Percentiles rank a stretch among this genome's conserved stretches.
Evolutionary conservation across 2,329 filamentous ascomycete species (phyloP).

Genomic region (Xylariaceae sp.): DNA sequence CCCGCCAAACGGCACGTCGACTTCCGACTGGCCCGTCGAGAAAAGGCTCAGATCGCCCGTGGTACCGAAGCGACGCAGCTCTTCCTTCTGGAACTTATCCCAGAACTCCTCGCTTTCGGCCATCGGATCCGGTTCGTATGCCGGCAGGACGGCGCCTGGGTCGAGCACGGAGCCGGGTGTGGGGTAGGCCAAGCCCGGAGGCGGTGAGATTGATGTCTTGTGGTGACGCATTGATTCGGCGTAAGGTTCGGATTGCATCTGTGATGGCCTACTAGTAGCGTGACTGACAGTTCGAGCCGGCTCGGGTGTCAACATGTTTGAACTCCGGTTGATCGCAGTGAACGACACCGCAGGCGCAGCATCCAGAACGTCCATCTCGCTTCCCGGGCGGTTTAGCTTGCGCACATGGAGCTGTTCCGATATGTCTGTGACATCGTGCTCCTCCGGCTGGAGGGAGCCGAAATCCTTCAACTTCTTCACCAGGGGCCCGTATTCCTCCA

Average conservation of each 20-base stretch:
- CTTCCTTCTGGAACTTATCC: conserved; percentile 22
- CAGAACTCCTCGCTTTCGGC: conserved; percentile 20
- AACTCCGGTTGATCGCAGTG: conserved; percentile 36
- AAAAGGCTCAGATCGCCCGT: conserved; percentile 28
- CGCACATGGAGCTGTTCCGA: conserved; percentile 30
- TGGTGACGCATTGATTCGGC: conserved; percentile 23
- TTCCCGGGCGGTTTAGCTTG: conserved; percentile 31
- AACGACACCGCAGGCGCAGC: conserved; percentile 34
- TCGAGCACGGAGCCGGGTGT: conserved; percentile 20
- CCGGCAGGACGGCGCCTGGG: conserved; percentile 13
- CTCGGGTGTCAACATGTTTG: conserved; percentile 17
- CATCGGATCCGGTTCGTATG: conserved; percentile 9
- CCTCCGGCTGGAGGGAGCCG: conserved; percentile 36
- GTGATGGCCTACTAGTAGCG: conserved; percentile 5
- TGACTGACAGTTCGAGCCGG: conserved; percentile 10
- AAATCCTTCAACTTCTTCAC: conserved; percentile 40
- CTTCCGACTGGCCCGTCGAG: conserved; percentile 25
- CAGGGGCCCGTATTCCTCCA: conserved; percentile 49
- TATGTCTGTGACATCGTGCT: conserved; percentile 29
- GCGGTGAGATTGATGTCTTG: conserved; percentile 4
- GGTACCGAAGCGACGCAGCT: conserved; percentile 22
- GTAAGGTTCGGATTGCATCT: conserved; percentile 19
- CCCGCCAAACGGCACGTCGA: conserved; percentile 25
- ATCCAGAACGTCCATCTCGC: conserved; percentile 24
- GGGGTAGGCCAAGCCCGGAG: conserved; percentile 17